Base-by-base conservation (phyloP, 495 filamentous ascomycete genomes). In the Talaromyces nanjingensis region DNA sequence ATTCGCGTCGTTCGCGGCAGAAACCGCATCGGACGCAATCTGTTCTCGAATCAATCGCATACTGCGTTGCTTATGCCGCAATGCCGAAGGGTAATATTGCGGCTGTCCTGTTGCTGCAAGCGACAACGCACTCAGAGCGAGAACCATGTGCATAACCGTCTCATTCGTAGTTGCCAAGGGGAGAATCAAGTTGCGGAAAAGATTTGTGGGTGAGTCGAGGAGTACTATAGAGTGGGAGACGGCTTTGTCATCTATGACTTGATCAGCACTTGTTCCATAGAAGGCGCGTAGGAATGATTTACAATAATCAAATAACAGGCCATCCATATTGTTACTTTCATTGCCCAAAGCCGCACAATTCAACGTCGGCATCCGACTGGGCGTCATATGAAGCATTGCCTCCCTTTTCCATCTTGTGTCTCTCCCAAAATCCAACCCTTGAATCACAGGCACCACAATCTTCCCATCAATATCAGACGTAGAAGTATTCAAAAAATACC, bases 1-100 rank as follows among this genome's bases (percentile, higher is more conserved):
- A 22, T 52, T 62, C 4, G 60, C 60, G 24, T 62, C 45, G 4
- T 49, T 62, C 20, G 60, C 60, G 6, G 60, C 39, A 53, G 60
- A 27, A 18, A 54, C 3, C 9, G 42, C 60, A 34, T 62, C 29
- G n/a, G 25, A 29, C 8, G 60, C 39, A 4, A 62, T 62, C 9
- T 62, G 45, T 34, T 62, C 45, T 34, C 60, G 60, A 6, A 62
- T 47, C 3, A 62, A 18, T 5, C 42, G 60, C 60, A 62, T 62
- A 49, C 45, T 54, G 8, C 60, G 60, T 62, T 62, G 60, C 18
- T 62, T 62, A 16, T 62, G 60, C 11, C 60, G 60, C 20, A 62
- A 12, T 24, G 60, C 60, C 6, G n/a, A 22, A 18, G 45, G 29
- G 18, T 54, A 62, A n/a, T 52, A 49, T 9, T 54, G 60, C 1